Base-by-base conservation (phyloP, 2,329 filamentous ascomycete species). In the Monascus ruber region DNA sequence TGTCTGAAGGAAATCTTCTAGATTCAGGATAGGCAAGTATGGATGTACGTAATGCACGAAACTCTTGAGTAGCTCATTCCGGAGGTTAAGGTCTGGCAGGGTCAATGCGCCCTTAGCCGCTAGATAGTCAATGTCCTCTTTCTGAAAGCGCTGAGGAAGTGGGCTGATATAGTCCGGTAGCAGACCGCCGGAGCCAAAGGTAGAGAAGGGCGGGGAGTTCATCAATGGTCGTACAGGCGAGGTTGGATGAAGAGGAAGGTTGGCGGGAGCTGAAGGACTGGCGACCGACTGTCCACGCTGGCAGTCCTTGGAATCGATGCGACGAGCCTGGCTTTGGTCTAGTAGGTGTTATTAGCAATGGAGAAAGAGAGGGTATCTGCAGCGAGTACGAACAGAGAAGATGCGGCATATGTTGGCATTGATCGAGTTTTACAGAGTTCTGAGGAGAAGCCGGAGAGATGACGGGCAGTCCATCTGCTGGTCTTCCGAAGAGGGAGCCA, bases 21-120 rank as follows among this genome's bases (percentile, higher is more conserved):
- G 51, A 43, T 80, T 86, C 46, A 95, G 66, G 27, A 94, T 69
- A 24, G 89, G 89, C 85, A 95, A 94, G 59, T 85, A 95, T 1
- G 88, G 86, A 59, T 95, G 83, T 5, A 95, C 86, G 58, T 83
- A 94, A 65, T 94, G 84, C 44, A 89, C 73, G 52, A 91, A 95
- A 31, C 79, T 79, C 50, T 81, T 79, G 10, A 96, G 68, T 33
- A 95, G 72, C 42, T 87, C 86, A 58, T 84, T 85, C 53, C 89
- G 83, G 29, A 95, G 69, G 4, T 68, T 64, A 4, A 72, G 62
- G 32, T 75, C 71, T 2, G 89, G 89, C 32, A 95, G 74, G 1
- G 79, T 79, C 48, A 95, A 68, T 1, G 87, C 87, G 4, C 87
- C 87, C 68, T 94, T 95, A 56, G 79, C 76, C 45, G 81, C 75